Evolutionary conservation across 345 rosid species (phyloP).

Genomic region (Pugionium cornutum): DNA sequence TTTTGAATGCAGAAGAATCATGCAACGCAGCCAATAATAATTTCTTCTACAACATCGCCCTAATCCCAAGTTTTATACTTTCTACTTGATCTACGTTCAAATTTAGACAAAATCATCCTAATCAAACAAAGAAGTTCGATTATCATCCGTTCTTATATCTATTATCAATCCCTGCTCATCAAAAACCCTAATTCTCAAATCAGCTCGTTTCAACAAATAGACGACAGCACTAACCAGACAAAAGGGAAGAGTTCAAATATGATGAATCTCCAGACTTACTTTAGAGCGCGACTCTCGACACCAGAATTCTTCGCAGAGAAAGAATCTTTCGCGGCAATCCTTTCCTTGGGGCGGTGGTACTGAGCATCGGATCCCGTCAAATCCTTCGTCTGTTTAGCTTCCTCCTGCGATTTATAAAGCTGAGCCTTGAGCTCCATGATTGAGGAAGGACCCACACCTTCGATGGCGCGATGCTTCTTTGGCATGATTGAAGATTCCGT

Average conservation of each 20-base stretch:
- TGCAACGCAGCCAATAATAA: neutral
- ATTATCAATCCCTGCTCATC: slow-evolving; percentile 1
- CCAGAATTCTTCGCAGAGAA: slow-evolving; percentile 76
- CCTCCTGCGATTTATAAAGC: slow-evolving; percentile 85
- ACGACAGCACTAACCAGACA: neutral
- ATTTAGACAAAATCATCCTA: neutral
- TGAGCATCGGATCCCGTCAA: slow-evolving; percentile 53
- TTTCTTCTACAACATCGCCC: neutral
- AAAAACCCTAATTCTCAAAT: slow-evolving; percentile 21
- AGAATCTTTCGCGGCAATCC: slow-evolving; percentile 47
- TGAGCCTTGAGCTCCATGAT: slow-evolving; percentile 90
- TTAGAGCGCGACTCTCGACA: slow-evolving; percentile 71
- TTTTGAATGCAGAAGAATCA: neutral
- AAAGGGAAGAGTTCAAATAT: neutral
- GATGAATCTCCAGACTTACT: slow-evolving; percentile 42
- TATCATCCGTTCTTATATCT: neutral
- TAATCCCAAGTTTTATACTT: slow-evolving; percentile 5
- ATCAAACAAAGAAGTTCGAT: neutral
- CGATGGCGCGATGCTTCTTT: slow-evolving; percentile 79
- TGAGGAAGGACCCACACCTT: slow-evolving; percentile 87
- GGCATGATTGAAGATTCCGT: slow-evolving; percentile 94
- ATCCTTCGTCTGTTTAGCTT: slow-evolving; percentile 66
- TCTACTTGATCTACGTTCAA: neutral
- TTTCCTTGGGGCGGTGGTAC: slow-evolving; percentile 81
- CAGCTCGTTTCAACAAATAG: slow-evolving; percentile 1